phyloP scores from a whole-genome alignment of 768 basidiomycete genomes.

The Tulasnella sp. region DNA sequence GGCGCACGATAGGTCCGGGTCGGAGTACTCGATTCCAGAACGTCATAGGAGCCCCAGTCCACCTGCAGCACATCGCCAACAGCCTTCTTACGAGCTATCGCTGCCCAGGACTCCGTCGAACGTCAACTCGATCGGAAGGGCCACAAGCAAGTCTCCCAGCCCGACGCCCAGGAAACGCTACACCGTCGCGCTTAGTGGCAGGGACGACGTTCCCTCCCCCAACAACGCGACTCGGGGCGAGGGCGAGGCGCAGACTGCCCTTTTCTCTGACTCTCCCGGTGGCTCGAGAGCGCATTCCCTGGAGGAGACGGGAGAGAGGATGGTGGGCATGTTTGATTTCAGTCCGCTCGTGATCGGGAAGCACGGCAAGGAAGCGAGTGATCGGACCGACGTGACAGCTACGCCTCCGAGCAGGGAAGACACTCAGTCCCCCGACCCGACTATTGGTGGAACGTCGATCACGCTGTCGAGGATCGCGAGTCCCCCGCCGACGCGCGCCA shows the following conservation, averaged over 20 bases:
- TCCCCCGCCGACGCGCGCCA: conserved; percentile 8
- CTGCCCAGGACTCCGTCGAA: conserved; percentile 9
- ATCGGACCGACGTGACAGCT: neutral
- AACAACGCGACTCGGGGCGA: conserved; percentile 15
- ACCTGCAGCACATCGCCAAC: neutral
- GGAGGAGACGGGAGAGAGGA: neutral
- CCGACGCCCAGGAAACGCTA: conserved; percentile 66
- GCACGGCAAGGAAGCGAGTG: neutral
- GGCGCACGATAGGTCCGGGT: conserved; percentile 23
- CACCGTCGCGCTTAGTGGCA: conserved; percentile 72
- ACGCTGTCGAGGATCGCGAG: conserved; percentile 17
- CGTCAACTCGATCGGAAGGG: conserved; percentile 1
- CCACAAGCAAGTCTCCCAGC: conserved; percentile 49
- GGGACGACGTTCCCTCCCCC: conserved; percentile 26
- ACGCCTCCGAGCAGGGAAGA: conserved; percentile 7
- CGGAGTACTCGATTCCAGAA: conserved; percentile 3
- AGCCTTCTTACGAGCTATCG: neutral
- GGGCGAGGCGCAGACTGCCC: conserved; percentile 15
- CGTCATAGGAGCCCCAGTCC: conserved; percentile 3
- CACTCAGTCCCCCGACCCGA: conserved; percentile 13
- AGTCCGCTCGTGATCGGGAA: neutral
- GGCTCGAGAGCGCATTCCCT: conserved; percentile 5
- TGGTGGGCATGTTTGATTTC: neutral
- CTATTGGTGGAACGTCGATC: conserved; percentile 19
- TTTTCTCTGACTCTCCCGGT: conserved; percentile 14